Percentiles rank a stretch among this genome's conserved stretches.
These are phyloP conservation scores for Geoglossum glabrum DNA, from an alignment of 495 filamentous ascomycete species.

Conservation along the genomic window DNA sequence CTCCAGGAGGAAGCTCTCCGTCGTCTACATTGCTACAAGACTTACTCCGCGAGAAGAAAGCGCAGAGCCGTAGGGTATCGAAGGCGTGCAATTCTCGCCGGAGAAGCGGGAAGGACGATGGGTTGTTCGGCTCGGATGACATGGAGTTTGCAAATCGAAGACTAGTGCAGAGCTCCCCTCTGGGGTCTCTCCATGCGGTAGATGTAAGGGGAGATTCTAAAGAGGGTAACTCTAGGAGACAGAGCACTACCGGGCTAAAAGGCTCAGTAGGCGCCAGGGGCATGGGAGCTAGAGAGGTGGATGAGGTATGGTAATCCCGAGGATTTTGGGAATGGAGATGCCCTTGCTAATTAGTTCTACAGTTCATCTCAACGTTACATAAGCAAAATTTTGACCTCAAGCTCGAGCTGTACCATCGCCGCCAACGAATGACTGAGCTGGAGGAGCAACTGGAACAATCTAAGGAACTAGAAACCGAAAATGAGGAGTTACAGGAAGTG, in stretches of 20 bases:
- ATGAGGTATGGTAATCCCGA: constrained; percentile 3
- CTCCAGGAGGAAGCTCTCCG: constrained; percentile 8
- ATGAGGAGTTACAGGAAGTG: constrained; percentile 26
- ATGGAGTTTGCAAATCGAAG: neutral
- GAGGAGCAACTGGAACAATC: constrained; percentile 3
- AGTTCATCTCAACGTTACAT: constrained; percentile 40
- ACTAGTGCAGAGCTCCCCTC: constrained; percentile 3
- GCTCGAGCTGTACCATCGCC: constrained; percentile 56
- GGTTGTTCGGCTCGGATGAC: neutral
- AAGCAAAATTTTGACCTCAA: constrained; percentile 88
- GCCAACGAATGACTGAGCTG: constrained; percentile 25
- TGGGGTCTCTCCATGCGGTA: neutral
- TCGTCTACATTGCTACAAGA: constrained; percentile 30
- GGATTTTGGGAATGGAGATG: neutral
- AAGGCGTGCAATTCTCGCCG: constrained; percentile 13
- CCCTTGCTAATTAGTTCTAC: constrained; percentile 5
- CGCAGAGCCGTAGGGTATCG: constrained; percentile 12
- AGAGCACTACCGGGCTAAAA: neutral
- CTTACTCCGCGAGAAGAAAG: constrained; percentile 27
- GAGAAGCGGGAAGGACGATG: constrained; percentile 13
- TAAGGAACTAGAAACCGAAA: constrained; percentile 21
- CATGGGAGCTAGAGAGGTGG: constrained; percentile 5
- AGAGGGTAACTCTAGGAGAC: neutral
- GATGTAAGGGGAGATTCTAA: neutral
- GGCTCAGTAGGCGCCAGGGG: neutral